Base-by-base conservation (phyloP, 768 basidiomycete genomes). In the Pleurotus cornucopiae region DNA sequence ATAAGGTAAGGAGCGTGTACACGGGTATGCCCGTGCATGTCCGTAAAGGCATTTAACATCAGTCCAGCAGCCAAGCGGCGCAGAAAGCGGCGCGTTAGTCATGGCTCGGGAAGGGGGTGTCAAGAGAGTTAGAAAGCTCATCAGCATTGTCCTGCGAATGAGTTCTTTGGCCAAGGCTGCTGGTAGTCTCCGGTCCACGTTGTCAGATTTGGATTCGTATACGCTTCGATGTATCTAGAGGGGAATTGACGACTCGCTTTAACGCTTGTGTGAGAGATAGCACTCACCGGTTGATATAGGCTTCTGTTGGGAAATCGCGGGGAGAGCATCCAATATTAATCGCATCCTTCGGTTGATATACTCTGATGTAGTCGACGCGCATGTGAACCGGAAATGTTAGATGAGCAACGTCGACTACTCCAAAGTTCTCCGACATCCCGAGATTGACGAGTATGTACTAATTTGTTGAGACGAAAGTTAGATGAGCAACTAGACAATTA, bases 361-460 rank as follows among this genome's bases (percentile, higher is more conserved):
- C 87, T 39, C 90, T 78, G 58, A 80, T 71, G 58, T 78, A 79
- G 60, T 80, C 79, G 12, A 81, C 66, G 46, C 62, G 64, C 76
- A 79, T 72, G 43, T 69, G 69, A 2, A 69, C 67, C n/a, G 94
- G 92, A 72, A 91, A 92, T 5, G 75, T 73, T 12, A 95, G 74
- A 57, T 86, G 72, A 2, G 73, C 69, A 51, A 89, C 79, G 68
- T 96, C 86, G 25, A 94, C 81, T 4, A 70, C 61, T 9, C 85
- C 86, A 63, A 97, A 97, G 67, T 84, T 88, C 58, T 73, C 70
- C 5, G 91, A 94, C 69, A 96, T 83, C 56, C 92, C 94, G 60
- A 94, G 71, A 68, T 94, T 94, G 61, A 79, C 73, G 59, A 96
- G 83, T 60, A 97, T 71, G 64, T 93, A 92, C 90, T 92, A 64